Base-by-base conservation (phyloP, 495 filamentous ascomycete species). In the Penicillium argentinense region DNA sequence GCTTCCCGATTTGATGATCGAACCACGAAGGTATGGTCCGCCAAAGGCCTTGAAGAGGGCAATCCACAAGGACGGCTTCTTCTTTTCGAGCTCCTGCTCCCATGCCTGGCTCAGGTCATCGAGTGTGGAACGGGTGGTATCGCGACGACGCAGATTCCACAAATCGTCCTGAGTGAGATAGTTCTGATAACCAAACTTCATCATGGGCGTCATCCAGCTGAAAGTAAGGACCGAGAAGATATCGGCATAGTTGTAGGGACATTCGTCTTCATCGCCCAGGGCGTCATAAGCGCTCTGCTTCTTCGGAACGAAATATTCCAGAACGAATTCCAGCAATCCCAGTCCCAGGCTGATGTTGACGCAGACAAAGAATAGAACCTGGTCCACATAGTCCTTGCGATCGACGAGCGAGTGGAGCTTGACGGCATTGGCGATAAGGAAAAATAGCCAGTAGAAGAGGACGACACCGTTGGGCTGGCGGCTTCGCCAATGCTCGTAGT, bases 141-240 rank as follows among this genome's bases (percentile, higher is more conserved):
- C 91, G 39, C 77, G 75, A 47, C 79, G 83, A 11, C 92, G 81
- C 28, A 99, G 77, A 54, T 87, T 92, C 93, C 93, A 99, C 36
- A 99, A 78, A 67, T 99, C 93, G 48, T 99, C 89, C 67, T 99
- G 92, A 4, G 89, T 96, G 40, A 99, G 76, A 60, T 79, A 99
- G 43, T 90, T 81, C 56, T 84, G 87, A 68, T 99, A 97, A 13
- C 95, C 95, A 69, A 85, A 83, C 57, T 85, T 90, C 95, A 99
- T 99, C 80, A 97, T 69, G 12, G 92, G 90, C 0, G 95, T 99
- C 89, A 99, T 96, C 95, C 95, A 99, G 45, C 87, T 82, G 63
- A 99, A 99, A 8, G 92, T 95, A 23, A 99, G 80, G 28, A 88
- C 81, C 8, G 92, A 96, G 69, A 97, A 97, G 34, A 97, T 77